Evolutionary conservation across 164 flowering plant genomes (phyloP), one percentile per base, ranked within the genome.

Genomic region (Piper longum): DNA sequence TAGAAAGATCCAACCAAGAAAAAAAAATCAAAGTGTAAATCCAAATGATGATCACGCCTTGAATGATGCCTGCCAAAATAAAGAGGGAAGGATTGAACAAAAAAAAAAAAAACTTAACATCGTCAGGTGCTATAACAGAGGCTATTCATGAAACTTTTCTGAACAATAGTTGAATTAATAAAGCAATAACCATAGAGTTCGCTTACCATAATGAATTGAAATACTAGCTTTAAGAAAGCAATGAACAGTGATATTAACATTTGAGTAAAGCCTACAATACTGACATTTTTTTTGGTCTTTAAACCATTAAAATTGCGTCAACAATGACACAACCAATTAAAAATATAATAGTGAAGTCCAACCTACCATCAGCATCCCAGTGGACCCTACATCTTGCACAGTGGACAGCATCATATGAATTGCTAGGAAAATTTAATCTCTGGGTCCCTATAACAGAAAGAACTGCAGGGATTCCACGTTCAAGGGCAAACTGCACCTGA

Each of bases 401-500:
- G 60, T 93, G 99, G 66, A 90, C 78, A 64, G 87, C 56, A 81
- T 93, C 99, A 75, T 56, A 93, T 13, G 77, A 81, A 73, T 83
- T 85, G 67, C 80, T 82, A 16, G 99, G 88, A 76, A 82, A 93
- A 36, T 86, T 70, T 43, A 90, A 74, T 73, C 65, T 79, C 62
- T 88, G 88, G 5, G 99, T 87, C 48, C 91, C 96, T 63, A 93
- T 87, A 19, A 93, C 95, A 13, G 92, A 78, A 44, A 88, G 87
- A 14, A 77, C 76, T 14, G 99, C 96, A 68, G 99, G 96, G 75
- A 93, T 87, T 70, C 99, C 96, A 42, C 99, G 72, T 72, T 93
- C 99, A 43, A 93, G 79, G 64, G 97, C 99, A 83, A 93, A 88
- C 69, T 90, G 97, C 69, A 93, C 87, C 74, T 93, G 99, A 69